phyloP scores from a whole-genome alignment of 257 asterid genomes.

The Vinca minor region DNA sequence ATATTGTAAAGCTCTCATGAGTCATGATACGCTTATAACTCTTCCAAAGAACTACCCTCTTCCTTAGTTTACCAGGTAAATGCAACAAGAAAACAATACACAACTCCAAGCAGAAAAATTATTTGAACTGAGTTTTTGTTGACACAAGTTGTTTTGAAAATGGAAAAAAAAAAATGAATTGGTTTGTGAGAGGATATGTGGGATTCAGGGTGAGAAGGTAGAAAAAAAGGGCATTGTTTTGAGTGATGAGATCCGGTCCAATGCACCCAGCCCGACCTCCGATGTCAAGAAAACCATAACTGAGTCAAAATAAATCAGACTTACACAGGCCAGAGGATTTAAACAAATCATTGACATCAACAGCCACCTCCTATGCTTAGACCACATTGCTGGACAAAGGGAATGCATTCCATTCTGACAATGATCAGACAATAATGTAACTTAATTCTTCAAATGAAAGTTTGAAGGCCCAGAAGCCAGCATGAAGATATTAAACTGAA shows the following conservation, averaged over 20 bases:
- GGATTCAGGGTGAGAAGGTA: too few relatives aligned
- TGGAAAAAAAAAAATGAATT: too few relatives aligned
- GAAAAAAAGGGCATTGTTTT: too few relatives aligned
- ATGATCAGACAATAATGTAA: constrained; percentile 17
- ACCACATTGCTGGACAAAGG: constrained; percentile 97
- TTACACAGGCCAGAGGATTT: constrained; percentile 86
- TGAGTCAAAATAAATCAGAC: constrained; percentile 20
- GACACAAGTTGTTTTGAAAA: too few relatives aligned
- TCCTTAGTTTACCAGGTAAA: neutral
- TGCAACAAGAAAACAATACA: neutral
- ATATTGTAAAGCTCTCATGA: neutral
- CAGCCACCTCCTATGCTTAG: constrained; percentile 97
- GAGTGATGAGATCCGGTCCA: too few relatives aligned
- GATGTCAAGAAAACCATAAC: neutral
- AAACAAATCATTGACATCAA: constrained; percentile 94
- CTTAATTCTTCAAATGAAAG: neutral
- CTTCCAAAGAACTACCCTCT: neutral
- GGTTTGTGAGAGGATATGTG: too few relatives aligned
- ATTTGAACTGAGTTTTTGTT: too few relatives aligned
- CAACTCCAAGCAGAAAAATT: neutral
- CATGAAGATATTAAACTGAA: neutral
- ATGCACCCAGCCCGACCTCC: too few relatives aligned
- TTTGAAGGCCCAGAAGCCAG: neutral
- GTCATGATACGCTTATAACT: neutral
- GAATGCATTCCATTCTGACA: constrained; percentile 93